Base-by-base conservation (phyloP, 2,329 filamentous ascomycete genomes). In the Arthrobotrys conoides region DNA sequence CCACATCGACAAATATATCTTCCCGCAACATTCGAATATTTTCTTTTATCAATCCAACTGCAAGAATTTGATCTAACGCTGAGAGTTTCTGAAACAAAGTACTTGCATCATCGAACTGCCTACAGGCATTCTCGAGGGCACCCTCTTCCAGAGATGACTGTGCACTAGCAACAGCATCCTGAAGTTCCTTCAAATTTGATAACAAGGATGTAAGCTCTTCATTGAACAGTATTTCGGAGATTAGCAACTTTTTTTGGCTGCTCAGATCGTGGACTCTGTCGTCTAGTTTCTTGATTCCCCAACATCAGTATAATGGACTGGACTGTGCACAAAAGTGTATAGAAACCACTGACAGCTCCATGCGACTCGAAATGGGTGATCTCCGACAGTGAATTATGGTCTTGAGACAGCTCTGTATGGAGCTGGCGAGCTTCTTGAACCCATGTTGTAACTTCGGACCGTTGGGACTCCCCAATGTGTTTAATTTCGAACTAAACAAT, bases 1-100 rank as follows among this genome's bases (percentile, higher is more conserved):
- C 88, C 46, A 96, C 78, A n/a, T 68, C 66, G 14, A 78, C 68
- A 27, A 68, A 36, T 12, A 82, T 30, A 10, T 38, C 41, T 22
- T 77, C 77, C 24, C 80, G 65, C 63, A 82, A 20, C 4, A 33
- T 57, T n/a, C 57, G 73, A 2, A 81, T 79, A 41, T 71, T 80
- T 44, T 81, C 82, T 51, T 79, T 82, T 68, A 82, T 80, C 41
- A 82, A 68, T 10, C 75, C 78, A 8, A 82, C 78, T 2, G 82
- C 81, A 24, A 82, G 68, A 1, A 81, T 80, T 38, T 75, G 80
- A 22, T 80, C 80, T 18, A 66, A 77, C 1, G 44, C 70, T 10
- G 55, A 38, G 33, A 82, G 64, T 66, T 72, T 81, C 46, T 70
- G 68, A 12, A 82, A 71, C 9, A 79, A 70, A 5, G 63, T 63